Conservation (phyloP, 139 green algal species). For the Picochlorum sp. region DNA sequence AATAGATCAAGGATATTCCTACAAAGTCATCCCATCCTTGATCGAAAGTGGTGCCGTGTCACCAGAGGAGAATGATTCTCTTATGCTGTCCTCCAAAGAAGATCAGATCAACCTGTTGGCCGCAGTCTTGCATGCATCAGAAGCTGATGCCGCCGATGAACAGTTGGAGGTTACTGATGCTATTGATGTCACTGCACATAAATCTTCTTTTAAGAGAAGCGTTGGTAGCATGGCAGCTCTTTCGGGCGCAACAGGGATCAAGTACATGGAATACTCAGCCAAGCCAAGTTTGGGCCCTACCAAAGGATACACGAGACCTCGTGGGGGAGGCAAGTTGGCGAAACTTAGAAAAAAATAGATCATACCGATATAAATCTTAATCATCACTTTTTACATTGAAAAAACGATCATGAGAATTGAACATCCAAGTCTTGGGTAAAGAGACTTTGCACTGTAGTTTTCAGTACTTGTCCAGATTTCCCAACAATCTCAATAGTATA, state of each 20-base stretch:
- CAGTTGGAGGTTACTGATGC: conserved; percentile 34
- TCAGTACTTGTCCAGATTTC: not conserved
- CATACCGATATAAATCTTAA: not conserved
- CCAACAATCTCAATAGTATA: too few relatives aligned
- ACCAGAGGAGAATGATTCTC: conserved; percentile 9
- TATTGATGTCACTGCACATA: conserved; percentile 9
- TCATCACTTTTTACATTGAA: not conserved
- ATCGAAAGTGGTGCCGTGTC: conserved; percentile 37
- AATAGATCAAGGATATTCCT: conserved; percentile 96
- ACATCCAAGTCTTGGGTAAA: not conserved
- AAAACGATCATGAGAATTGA: too few relatives aligned
- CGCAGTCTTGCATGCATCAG: conserved; percentile 45
- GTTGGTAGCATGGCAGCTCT: conserved; percentile 55
- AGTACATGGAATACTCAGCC: conserved; percentile 60
- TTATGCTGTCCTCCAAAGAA: conserved; percentile 30
- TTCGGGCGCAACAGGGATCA: conserved; percentile 57
- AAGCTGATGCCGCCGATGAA: conserved; percentile 62
- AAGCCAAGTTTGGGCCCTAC: not conserved
- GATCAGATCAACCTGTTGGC: conserved; percentile 69
- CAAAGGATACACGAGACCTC: not conserved
- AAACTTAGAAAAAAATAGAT: conserved; percentile 11
- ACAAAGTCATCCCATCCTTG: conserved; percentile 90
- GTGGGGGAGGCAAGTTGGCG: conserved; percentile 1
- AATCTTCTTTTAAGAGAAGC: conserved; percentile 21
- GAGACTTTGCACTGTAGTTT: not conserved